Conservation (phyloP, 345 rosid species). For the Syzygium oleosum region DNA sequence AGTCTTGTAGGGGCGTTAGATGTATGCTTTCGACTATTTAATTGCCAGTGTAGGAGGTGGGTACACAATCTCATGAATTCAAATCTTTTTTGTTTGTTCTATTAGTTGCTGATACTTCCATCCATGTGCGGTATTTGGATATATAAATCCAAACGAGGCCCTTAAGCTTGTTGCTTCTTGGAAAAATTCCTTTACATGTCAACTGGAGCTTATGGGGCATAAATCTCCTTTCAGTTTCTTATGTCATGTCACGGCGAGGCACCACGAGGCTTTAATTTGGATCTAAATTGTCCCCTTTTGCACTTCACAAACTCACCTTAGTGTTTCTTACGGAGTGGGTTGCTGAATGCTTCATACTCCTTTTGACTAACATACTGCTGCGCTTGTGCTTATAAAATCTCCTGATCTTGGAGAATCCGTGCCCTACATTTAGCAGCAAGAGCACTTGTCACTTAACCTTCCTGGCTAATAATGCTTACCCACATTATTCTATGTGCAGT, state of each 20-base stretch:
- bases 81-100: neutral
- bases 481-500: slow-evolving; percentile 43
- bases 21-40: neutral
- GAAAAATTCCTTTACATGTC: neutral
- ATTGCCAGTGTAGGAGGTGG: neutral
- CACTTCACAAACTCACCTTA: neutral
- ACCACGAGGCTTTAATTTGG: neutral
- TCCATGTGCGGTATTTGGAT: neutral
- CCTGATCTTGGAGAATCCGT: neutral
- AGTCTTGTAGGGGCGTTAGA: neutral
- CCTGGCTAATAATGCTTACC: slow-evolving; percentile 4
- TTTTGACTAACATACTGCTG: neutral
- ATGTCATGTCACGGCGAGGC: neutral
- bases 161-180: neutral
- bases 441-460: neutral
- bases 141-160: neutral
- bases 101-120: neutral
- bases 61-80: neutral
- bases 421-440: neutral
- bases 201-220: neutral
- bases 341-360: neutral
- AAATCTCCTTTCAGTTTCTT: neutral
- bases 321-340: neutral
- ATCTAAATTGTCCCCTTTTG: neutral
- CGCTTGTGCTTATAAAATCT: neutral